Percentiles rank a stretch among this genome's conserved stretches.
phyloP scores from a whole-genome alignment of 306 rosid genomes.

The Pyrus bretschneideri region DNA sequence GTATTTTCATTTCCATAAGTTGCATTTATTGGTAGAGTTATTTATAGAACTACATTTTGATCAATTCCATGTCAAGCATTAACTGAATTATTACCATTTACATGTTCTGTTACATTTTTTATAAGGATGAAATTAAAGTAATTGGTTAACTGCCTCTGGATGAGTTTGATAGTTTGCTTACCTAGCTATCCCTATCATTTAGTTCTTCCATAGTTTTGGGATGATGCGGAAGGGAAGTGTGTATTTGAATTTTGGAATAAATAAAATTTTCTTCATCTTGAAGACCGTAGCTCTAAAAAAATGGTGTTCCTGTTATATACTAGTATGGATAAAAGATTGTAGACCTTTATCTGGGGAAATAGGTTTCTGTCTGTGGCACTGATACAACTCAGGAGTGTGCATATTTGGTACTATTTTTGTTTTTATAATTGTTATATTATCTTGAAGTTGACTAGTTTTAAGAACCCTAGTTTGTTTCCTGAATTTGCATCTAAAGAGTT shows the following conservation, averaged over 20 bases:
- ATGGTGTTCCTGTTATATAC: background rate
- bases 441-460: background rate
- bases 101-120: background rate
- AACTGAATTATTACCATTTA: background rate
- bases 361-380: background rate
- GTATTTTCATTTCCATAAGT: background rate
- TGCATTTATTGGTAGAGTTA: background rate
- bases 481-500: background rate
- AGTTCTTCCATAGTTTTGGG: background rate
- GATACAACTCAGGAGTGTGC: background rate
- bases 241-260: background rate
- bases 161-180: background rate
- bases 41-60: background rate
- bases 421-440: background rate
- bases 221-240: background rate
- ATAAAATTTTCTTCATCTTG: background rate
- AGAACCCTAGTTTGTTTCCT: background rate
- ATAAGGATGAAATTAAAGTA: background rate
- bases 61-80: background rate
- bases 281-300: background rate
- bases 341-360: background rate
- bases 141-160: background rate
- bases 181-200: background rate
- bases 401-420: background rate
- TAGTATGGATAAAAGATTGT: background rate